These are phyloP conservation scores for Hypoxylon perforatum DNA, from an alignment of 495 filamentous ascomycete species.

Conservation along the genomic window DNA sequence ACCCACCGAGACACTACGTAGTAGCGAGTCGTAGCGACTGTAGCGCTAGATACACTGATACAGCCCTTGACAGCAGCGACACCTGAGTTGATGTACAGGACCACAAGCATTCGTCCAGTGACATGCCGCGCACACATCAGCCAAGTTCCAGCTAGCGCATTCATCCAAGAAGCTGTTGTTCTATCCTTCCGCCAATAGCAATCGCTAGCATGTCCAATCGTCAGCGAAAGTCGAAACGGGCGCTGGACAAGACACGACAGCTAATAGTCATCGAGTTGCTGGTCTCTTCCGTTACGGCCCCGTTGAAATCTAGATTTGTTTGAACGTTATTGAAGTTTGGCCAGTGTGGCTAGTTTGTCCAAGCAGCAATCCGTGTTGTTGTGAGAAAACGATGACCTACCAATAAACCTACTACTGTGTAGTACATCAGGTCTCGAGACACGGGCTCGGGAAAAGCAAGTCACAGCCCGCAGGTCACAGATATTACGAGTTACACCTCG, in stretches of 20 bases:
- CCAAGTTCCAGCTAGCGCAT: constrained; percentile 39
- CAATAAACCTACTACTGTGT: constrained; percentile 36
- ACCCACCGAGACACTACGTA: constrained; percentile 10
- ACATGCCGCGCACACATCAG: constrained; percentile 24
- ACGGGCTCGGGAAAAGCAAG: constrained; percentile 34
- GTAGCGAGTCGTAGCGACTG: constrained; percentile 3
- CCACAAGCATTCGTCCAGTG: constrained; percentile 24
- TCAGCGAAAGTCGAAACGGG: constrained; percentile 30
- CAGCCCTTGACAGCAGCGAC: background rate
- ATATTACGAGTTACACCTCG: constrained; percentile 30
- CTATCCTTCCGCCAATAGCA: constrained; percentile 18
- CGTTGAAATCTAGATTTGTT: constrained; percentile 20
- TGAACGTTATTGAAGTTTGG: constrained; percentile 9
- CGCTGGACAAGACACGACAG: constrained; percentile 22
- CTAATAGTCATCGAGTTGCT: constrained; percentile 16
- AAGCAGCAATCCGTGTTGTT: constrained; percentile 5
- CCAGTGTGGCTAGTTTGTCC: background rate
- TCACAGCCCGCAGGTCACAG: constrained; percentile 14
- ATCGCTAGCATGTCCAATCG: background rate
- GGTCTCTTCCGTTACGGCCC: constrained; percentile 23
- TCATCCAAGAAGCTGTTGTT: constrained; percentile 23
- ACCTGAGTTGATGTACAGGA: background rate
- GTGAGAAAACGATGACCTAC: constrained; percentile 27
- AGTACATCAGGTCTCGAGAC: constrained; percentile 22
- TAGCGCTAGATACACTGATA: constrained; percentile 30